These are phyloP conservation scores for Aspergillus carbonarius DNA, from an alignment of 2,329 filamentous ascomycete species.

Conservation along the genomic window DNA sequence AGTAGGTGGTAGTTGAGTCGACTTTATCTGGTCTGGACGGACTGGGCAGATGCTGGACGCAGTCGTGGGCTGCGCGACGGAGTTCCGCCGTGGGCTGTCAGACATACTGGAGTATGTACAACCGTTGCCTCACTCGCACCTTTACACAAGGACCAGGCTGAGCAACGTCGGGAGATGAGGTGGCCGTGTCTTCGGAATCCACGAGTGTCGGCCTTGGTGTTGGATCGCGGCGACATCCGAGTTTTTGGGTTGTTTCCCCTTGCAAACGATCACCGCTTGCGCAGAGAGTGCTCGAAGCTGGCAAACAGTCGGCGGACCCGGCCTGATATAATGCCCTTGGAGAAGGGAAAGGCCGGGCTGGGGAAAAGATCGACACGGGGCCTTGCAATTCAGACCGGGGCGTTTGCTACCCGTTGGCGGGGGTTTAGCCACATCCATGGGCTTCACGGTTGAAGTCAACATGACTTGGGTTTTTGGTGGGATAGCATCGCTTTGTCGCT, in stretches of 20 bases:
- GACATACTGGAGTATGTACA: slow-evolving; percentile 10
- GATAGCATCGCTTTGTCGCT: neutral
- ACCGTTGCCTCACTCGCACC: slow-evolving; percentile 9
- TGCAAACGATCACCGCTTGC: neutral
- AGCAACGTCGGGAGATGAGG: slow-evolving; percentile 1
- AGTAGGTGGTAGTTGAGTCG: slow-evolving; percentile 3
- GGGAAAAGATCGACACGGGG: too few species aligned
- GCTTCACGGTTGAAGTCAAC: neutral
- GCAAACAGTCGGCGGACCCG: neutral
- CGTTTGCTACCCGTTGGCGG: neutral
- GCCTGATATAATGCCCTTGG: neutral
- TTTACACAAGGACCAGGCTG: neutral
- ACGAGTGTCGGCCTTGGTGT: neutral
- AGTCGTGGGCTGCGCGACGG: neutral
- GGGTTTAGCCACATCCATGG: too few species aligned
- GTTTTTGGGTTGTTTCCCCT: neutral
- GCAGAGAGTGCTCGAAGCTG: neutral
- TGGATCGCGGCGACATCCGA: neutral
- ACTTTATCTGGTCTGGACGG: neutral
- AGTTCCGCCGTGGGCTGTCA: neutral
- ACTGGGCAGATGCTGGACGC: neutral
- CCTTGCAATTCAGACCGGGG: neutral
- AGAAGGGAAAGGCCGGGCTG: neutral
- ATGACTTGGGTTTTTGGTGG: neutral
- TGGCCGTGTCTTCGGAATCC: neutral